A percentile compares a stretch with the other conserved stretches of the same genome.
Evolutionary conservation across 2,329 filamentous ascomycete genomes (phyloP).

Genomic region (Purpureocillium takamizusanense): DNA sequence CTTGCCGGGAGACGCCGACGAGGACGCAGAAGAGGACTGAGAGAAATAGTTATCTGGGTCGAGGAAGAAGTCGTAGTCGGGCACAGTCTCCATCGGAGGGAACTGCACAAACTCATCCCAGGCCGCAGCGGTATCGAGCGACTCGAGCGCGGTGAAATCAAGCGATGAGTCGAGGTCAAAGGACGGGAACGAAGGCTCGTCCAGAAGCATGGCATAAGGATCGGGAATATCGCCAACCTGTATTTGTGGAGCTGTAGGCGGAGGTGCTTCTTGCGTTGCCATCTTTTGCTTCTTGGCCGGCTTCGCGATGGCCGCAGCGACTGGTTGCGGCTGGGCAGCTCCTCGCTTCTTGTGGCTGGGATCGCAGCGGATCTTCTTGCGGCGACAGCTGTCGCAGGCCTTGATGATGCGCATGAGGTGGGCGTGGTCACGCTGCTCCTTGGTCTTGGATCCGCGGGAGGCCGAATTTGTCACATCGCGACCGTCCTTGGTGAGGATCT

Average conservation of each 20-base stretch:
- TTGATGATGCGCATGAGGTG: conserved; percentile 60
- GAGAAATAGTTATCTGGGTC: conserved; percentile 33
- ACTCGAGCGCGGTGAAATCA: conserved; percentile 12
- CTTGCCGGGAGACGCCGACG: conserved; percentile 16
- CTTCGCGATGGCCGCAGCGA: conserved; percentile 17
- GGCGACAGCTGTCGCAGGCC: conserved; percentile 53
- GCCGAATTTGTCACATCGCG: conserved; percentile 54
- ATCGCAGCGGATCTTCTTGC: conserved; percentile 56
- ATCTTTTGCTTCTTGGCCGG: conserved; percentile 32
- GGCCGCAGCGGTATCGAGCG: conserved; percentile 6
- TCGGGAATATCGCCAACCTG: conserved; percentile 2
- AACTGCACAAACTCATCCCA: conserved; percentile 40
- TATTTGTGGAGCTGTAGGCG: conserved; percentile 14
- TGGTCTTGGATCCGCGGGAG: conserved; percentile 55
- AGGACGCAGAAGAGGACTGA: conserved; percentile 16
- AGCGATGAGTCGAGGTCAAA: conserved; percentile 12
- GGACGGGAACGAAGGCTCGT: conserved; percentile 1
- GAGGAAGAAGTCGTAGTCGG: conserved; percentile 36
- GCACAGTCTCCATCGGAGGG: conserved; percentile 22
- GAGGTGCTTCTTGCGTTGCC: conserved; percentile 7
- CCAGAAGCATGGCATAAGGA: background rate
- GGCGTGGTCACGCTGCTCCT: conserved; percentile 59
- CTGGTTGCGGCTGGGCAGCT: conserved; percentile 22
- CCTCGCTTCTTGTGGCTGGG: conserved; percentile 46
- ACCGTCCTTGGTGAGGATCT: conserved; percentile 57